Percentiles rank a stretch among this genome's conserved stretches.
These are phyloP conservation scores for Candida glucosophila DNA, from an alignment of 1,139 yeast genomes.

Conservation along the genomic window DNA sequence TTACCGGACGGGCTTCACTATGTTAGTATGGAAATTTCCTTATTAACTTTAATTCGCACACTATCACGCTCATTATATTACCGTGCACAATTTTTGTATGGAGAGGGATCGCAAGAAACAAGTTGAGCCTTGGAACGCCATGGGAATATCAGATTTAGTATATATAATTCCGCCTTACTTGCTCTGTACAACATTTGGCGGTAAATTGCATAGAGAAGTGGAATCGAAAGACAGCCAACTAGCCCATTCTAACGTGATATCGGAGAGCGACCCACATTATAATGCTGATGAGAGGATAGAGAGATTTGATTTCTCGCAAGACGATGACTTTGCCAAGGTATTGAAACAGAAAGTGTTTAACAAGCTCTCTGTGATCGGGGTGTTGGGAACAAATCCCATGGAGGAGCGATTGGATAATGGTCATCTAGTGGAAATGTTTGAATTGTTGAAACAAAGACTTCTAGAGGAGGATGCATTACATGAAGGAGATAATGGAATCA, in stretches of 20 bases:
- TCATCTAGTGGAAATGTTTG: slow-evolving; percentile 24
- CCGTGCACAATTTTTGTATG: slow-evolving; percentile 2
- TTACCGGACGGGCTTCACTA: no score
- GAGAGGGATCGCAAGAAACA: slow-evolving; percentile 1
- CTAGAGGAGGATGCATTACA: slow-evolving; percentile 16
- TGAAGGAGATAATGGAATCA: slow-evolving; percentile 1
- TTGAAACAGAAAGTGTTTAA: slow-evolving; percentile 29
- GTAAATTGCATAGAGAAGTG: slow-evolving; percentile 20
- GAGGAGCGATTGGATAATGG: slow-evolving; percentile 17
- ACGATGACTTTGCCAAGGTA: no score
- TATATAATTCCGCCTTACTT: slow-evolving; percentile 39
- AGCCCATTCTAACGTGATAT: slow-evolving; percentile 19
- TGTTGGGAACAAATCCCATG: slow-evolving; percentile 29
- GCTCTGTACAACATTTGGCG: slow-evolving; percentile 30
- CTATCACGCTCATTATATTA: no score
- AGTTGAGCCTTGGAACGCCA: slow-evolving; percentile 4
- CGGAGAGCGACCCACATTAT: slow-evolving; percentile 17
- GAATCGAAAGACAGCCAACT: slow-evolving; percentile 15
- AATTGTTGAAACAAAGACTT: slow-evolving; percentile 23
- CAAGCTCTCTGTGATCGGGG: slow-evolving; percentile 30
- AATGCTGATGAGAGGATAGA: no score
- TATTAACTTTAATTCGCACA: no score
- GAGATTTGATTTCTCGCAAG: no score
- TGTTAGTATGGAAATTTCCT: no score
- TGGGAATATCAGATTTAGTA: slow-evolving; percentile 9